Evolutionary conservation across 2,329 filamentous ascomycete species (phyloP).

Genomic region (Penicillium decumbens): DNA sequence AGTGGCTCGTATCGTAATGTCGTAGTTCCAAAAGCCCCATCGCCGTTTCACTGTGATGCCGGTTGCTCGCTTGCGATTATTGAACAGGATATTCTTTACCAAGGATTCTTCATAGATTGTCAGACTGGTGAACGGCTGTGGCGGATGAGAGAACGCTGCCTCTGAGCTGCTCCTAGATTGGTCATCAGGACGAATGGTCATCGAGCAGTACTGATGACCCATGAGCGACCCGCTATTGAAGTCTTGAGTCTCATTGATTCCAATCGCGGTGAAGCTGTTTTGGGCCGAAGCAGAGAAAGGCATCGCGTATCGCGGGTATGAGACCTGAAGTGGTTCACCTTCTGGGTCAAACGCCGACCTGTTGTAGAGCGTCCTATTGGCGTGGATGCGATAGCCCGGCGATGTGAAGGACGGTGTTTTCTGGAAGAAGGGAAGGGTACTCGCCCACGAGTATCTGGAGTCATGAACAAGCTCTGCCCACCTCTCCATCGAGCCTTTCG

Average conservation of each 20-base stretch:
- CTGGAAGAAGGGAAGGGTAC: constrained; percentile 29
- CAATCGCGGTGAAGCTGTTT: constrained; percentile 39
- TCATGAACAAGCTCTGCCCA: constrained; percentile 35
- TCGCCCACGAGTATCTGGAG: constrained; percentile 31
- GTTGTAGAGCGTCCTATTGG: constrained; percentile 24
- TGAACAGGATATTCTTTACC: constrained; percentile 49
- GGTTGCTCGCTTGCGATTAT: constrained; percentile 42
- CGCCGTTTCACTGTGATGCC: constrained; percentile 46
- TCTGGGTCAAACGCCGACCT: constrained; percentile 27
- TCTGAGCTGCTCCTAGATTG: constrained; percentile 49
- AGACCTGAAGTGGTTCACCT: constrained; percentile 41
- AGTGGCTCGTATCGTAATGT: constrained; percentile 43
- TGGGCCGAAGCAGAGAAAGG: constrained; percentile 38
- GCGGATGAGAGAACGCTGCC: constrained; percentile 35
- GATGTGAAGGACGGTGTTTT: constrained; percentile 28
- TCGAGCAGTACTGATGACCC: constrained; percentile 40
- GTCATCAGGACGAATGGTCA: constrained; percentile 48
- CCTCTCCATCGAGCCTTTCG: constrained; percentile 24
- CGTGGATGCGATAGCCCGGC: constrained; percentile 17
- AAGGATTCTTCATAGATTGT: constrained; percentile 44
- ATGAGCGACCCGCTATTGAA: constrained; percentile 45
- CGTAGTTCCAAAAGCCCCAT: constrained; percentile 27
- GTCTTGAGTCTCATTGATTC: constrained; percentile 36
- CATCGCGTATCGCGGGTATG: constrained; percentile 40
- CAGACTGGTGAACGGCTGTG: constrained; percentile 25